Conservation (phyloP, 2,329 filamentous ascomycete species). For the Botrytis deweyae region DNA sequence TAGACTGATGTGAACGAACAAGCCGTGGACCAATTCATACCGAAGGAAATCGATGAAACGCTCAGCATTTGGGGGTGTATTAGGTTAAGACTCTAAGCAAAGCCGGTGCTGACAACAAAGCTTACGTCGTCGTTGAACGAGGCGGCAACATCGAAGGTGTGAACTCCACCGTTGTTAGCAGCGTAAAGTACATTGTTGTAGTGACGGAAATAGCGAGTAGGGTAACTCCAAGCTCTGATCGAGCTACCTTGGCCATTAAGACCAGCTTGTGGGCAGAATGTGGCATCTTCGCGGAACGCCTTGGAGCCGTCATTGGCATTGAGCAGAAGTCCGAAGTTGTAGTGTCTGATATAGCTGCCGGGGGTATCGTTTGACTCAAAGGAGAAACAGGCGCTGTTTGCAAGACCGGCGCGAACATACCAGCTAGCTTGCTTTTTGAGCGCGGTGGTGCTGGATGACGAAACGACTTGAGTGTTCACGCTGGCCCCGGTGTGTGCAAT, state of each 20-base stretch:
- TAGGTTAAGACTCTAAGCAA: conserved; percentile 41
- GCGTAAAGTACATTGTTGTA: conserved; percentile 48
- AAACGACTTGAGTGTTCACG: conserved; percentile 56
- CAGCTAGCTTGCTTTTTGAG: conserved; percentile 55
- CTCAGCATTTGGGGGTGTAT: background rate
- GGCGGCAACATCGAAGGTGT: conserved; percentile 50
- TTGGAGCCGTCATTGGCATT: conserved; percentile 54
- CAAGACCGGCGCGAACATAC: conserved; percentile 55
- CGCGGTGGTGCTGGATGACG: conserved; percentile 48
- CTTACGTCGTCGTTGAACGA: conserved; percentile 56
- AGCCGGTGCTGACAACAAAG: conserved; percentile 47
- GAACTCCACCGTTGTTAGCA: conserved; percentile 56
- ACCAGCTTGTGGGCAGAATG: conserved; percentile 57
- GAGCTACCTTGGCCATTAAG: conserved; percentile 53
- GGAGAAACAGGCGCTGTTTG: conserved; percentile 56
- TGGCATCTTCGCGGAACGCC: conserved; percentile 59
- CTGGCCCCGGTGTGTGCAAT: conserved; percentile 52
- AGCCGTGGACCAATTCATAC: background rate
- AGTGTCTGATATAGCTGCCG: conserved; percentile 59
- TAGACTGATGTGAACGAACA: background rate
- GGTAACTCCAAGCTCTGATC: conserved; percentile 59
- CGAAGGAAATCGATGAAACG: background rate
- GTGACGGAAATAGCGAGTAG: conserved; percentile 58
- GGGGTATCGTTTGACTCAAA: conserved; percentile 60
- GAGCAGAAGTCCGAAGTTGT: conserved; percentile 51